A percentile compares a stretch with the other conserved stretches of the same genome.
These are phyloP conservation scores for Sporothrix phasma DNA, from an alignment of 2,329 filamentous ascomycete genomes.

Conservation along the genomic window DNA sequence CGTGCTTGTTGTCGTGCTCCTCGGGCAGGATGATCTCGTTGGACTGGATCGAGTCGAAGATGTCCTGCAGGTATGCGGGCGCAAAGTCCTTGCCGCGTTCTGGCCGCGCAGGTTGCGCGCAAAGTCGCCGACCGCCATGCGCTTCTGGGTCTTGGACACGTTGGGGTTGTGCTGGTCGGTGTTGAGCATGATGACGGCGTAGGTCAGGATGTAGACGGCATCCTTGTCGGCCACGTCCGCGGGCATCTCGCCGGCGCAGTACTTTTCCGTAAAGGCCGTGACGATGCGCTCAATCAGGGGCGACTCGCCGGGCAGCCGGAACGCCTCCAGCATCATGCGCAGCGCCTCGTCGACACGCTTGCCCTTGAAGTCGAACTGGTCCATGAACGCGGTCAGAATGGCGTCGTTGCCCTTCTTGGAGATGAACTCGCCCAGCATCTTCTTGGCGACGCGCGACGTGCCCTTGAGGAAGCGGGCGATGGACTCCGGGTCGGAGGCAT, in stretches of 20 bases:
- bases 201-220: slow-evolving; percentile 80
- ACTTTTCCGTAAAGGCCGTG: slow-evolving; percentile 76
- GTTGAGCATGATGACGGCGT: slow-evolving; percentile 96
- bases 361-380: slow-evolving; percentile 75
- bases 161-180: slow-evolving; percentile 96
- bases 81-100: slow-evolving; percentile 79
- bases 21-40: slow-evolving; percentile 96
- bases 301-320: slow-evolving; percentile 88
- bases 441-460: slow-evolving; percentile 82
- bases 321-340: slow-evolving; percentile 76
- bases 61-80: slow-evolving; percentile 69
- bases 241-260: slow-evolving; percentile 58
- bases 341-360: slow-evolving; percentile 87
- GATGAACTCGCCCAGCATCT: slow-evolving; percentile 80
- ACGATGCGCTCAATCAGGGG: slow-evolving; percentile 89
- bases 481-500: slow-evolving; percentile 61
- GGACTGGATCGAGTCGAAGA: slow-evolving; percentile 82
- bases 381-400: slow-evolving; percentile 76
- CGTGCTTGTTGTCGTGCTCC: slow-evolving; percentile 92
- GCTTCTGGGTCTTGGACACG: slow-evolving; percentile 56
- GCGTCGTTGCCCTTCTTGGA: slow-evolving; percentile 82
- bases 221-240: slow-evolving; percentile 76
- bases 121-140: slow-evolving; percentile 80
- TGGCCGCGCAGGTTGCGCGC: slow-evolving; percentile 81
- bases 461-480: slow-evolving; percentile 83